These are phyloP conservation scores for Pseudohalonectria lignicola DNA, from an alignment of 2,329 filamentous ascomycete species.

Conservation along the genomic window DNA sequence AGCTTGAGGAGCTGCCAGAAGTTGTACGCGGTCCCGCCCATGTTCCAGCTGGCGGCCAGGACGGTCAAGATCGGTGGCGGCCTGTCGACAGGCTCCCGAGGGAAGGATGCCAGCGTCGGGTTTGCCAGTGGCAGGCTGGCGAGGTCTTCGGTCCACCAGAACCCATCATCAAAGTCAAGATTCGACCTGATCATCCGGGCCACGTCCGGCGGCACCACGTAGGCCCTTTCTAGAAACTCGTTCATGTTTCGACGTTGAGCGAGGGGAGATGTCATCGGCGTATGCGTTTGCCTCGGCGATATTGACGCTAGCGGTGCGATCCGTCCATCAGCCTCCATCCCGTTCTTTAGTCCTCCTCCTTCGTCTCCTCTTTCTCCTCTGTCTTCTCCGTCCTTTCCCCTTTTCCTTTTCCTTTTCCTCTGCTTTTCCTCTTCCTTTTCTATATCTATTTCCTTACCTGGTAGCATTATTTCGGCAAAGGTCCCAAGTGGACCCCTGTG, in stretches of 20 bases:
- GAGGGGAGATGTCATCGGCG: constrained; percentile 37
- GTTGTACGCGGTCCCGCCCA: constrained; percentile 33
- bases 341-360: too few relatives aligned
- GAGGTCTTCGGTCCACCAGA: constrained; percentile 46
- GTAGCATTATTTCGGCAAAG: constrained; percentile 37
- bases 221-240: constrained; percentile 36
- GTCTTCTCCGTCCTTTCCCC: too few relatives aligned
- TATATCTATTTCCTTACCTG: constrained; percentile 34
- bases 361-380: too few relatives aligned
- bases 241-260: constrained; percentile 38
- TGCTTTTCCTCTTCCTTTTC: too few relatives aligned
- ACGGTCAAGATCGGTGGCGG: constrained; percentile 38
- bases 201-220: constrained; percentile 27
- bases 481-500: constrained; percentile 34
- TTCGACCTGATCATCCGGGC: constrained; percentile 29
- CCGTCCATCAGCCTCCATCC: too few relatives aligned
- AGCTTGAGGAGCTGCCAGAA: constrained; percentile 41
- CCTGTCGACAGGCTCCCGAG: constrained; percentile 24
- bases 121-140: constrained; percentile 26
- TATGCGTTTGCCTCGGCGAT: constrained; percentile 20
- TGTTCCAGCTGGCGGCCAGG: constrained; percentile 40
- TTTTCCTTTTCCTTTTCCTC: too few relatives aligned
- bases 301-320: not conserved
- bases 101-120: constrained; percentile 24
- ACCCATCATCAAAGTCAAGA: constrained; percentile 43